Evolutionary conservation across 2,329 filamentous ascomycete genomes (phyloP).

Genomic region (Coniochaeta hoffmannii): DNA sequence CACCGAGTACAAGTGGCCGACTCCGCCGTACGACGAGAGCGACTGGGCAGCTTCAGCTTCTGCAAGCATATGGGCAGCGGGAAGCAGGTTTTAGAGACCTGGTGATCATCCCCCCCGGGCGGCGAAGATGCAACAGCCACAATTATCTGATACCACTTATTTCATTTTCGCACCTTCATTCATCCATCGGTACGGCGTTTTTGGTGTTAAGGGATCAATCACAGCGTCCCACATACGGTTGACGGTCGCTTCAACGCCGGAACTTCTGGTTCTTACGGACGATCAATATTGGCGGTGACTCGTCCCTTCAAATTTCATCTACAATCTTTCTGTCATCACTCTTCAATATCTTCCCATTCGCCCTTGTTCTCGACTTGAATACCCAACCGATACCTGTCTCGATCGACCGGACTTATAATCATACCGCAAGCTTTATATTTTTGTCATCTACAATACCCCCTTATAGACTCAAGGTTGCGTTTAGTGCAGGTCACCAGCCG

Average conservation of each 20-base stretch:
- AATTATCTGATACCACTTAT: no score
- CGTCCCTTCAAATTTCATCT: neutral
- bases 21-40: conserved; percentile 87
- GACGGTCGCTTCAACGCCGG: conserved; percentile 3
- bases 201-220: neutral
- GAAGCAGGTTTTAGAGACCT: conserved; percentile 49
- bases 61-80: conserved; percentile 71
- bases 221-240: neutral
- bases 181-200: neutral
- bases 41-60: conserved; percentile 84
- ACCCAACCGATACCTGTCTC: neutral
- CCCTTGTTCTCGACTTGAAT: neutral
- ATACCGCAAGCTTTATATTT: neutral
- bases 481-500: neutral
- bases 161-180: neutral
- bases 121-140: neutral
- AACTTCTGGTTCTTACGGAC: neutral
- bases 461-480: conserved; percentile 6
- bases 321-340: neutral
- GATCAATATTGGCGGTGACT: neutral
- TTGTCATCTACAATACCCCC: conserved; percentile 3
- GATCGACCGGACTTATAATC: neutral
- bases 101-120: neutral
- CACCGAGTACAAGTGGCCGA: conserved; percentile 72
- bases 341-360: neutral